Evolutionary conservation across 768 basidiomycete species (phyloP).

Genomic region (Russula lepida): DNA sequence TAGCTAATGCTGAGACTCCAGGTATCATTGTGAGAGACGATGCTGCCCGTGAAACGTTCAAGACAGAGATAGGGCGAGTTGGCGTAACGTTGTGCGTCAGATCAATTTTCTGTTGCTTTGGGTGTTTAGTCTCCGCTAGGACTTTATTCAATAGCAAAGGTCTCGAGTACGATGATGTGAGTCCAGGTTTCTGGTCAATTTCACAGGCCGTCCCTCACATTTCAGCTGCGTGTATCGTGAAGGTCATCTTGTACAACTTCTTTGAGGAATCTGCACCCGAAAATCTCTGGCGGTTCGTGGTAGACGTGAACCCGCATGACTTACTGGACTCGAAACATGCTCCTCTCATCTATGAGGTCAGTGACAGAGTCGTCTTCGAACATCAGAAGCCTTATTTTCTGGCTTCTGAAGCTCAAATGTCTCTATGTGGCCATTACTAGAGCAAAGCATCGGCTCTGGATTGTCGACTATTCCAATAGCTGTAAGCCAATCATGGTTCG

Average conservation of each 20-base stretch:
- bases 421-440: slow-evolving; percentile 69
- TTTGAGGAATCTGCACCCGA: slow-evolving; percentile 54
- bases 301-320: not conserved
- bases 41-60: slow-evolving; percentile 38
- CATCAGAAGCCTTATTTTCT: not conserved
- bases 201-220: not conserved
- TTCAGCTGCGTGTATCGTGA: not conserved
- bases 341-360: slow-evolving; percentile 8
- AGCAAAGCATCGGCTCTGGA: slow-evolving; percentile 62
- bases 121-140: slow-evolving; percentile 17
- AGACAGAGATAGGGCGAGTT: slow-evolving; percentile 45
- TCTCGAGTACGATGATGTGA: slow-evolving; percentile 56
- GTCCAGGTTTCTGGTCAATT: not conserved
- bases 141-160: slow-evolving; percentile 61
- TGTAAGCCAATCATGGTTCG: slow-evolving; percentile 37
- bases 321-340: not conserved
- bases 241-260: slow-evolving; percentile 72
- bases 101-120: not conserved
- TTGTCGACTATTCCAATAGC: slow-evolving; percentile 48
- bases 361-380: not conserved
- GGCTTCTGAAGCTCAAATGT: slow-evolving; percentile 43
- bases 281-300: slow-evolving; percentile 5
- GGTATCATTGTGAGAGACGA: slow-evolving; percentile 66
- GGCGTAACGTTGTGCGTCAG: slow-evolving; percentile 48
- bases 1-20: slow-evolving; percentile 21